Percentiles rank a stretch among this genome's conserved stretches.
Evolutionary conservation across 2,329 filamentous ascomycete genomes (phyloP).

Genomic region (Pyrenophora tritici-repentis): DNA sequence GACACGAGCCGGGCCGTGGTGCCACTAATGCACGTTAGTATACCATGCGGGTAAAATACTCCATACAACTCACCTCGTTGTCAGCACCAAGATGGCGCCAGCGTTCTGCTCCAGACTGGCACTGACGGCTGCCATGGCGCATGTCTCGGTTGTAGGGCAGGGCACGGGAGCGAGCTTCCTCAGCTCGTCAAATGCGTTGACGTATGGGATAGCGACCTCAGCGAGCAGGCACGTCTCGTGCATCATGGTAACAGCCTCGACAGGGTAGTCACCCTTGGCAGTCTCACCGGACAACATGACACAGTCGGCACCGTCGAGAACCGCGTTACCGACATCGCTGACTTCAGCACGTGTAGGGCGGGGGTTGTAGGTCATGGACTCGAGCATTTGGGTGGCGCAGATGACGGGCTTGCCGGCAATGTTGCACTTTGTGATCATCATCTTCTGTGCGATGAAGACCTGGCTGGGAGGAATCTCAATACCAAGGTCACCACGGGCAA

Average conservation of each 20-base stretch:
- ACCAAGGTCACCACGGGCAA: conserved; percentile 95
- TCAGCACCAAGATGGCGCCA: conserved; percentile 92
- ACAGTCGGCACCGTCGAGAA: conserved; percentile 97
- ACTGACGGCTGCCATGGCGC: conserved; percentile 95
- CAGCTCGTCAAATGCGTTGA: conserved; percentile 95
- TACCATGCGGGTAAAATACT: not conserved
- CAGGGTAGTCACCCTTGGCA: conserved; percentile 94
- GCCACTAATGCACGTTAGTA: conserved; percentile 61
- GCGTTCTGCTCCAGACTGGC: conserved; percentile 96
- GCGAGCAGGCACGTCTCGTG: conserved; percentile 95
- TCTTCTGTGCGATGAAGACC: conserved; percentile 99
- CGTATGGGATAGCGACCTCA: conserved; percentile 96
- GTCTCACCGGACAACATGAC: conserved; percentile 99
- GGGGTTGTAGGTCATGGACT: conserved; percentile 99
- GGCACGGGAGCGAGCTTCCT: conserved; percentile 81
- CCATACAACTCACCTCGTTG: conserved; percentile 68
- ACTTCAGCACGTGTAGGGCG: conserved; percentile 97
- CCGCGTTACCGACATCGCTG: conserved; percentile 96
- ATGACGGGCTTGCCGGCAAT: conserved; percentile 98
- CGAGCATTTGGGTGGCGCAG: conserved; percentile 98
- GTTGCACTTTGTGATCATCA: conserved; percentile 99
- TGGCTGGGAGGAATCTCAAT: conserved; percentile 98
- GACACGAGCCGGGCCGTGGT: conserved; percentile 92
- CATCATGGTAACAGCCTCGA: conserved; percentile 95
- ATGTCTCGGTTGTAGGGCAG: conserved; percentile 87